Percentiles rank a stretch among this genome's conserved stretches.
phyloP scores from a whole-genome alignment of 2,329 filamentous ascomycete genomes.

The Biscogniauxia mediterranea region DNA sequence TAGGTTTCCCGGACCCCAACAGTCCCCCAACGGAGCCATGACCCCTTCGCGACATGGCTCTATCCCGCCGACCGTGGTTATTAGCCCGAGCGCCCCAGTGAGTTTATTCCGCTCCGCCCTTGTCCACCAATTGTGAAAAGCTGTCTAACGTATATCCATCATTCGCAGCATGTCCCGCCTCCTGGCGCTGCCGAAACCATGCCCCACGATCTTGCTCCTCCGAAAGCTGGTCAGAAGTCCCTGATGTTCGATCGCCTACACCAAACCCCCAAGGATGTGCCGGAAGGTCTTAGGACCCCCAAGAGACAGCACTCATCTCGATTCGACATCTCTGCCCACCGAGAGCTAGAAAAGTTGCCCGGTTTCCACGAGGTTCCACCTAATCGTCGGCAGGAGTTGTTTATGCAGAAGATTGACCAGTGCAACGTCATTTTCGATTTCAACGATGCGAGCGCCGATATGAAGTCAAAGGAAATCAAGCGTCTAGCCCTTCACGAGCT shows the following conservation, averaged over 20 bases:
- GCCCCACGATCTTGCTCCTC: constrained; percentile 93
- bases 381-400: constrained; percentile 90
- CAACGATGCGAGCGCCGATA: constrained; percentile 95
- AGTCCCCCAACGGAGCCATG: constrained; percentile 50
- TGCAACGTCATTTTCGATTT: constrained; percentile 99
- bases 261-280: constrained; percentile 92
- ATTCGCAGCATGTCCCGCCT: constrained; percentile 75
- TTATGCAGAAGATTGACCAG: constrained; percentile 99
- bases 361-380: constrained; percentile 98
- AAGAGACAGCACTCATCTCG: constrained; percentile 96
- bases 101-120: constrained; percentile 36
- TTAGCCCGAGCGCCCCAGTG: constrained; percentile 92
- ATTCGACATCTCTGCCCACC: constrained; percentile 95
- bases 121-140: constrained; percentile 2
- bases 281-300: constrained; percentile 90
- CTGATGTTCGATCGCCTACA: constrained; percentile 85
- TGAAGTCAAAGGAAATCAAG: constrained; percentile 99
- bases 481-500: constrained; percentile 91
- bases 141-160: neutral
- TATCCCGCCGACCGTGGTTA: constrained; percentile 83
- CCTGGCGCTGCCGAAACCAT: constrained; percentile 95
- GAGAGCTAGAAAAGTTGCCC: constrained; percentile 94
- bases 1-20: constrained; percentile 38
- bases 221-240: constrained; percentile 87
- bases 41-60: constrained; percentile 63